Conservation (phyloP, 2,329 filamentous ascomycete genomes). For the Epichloe coenophiala region DNA sequence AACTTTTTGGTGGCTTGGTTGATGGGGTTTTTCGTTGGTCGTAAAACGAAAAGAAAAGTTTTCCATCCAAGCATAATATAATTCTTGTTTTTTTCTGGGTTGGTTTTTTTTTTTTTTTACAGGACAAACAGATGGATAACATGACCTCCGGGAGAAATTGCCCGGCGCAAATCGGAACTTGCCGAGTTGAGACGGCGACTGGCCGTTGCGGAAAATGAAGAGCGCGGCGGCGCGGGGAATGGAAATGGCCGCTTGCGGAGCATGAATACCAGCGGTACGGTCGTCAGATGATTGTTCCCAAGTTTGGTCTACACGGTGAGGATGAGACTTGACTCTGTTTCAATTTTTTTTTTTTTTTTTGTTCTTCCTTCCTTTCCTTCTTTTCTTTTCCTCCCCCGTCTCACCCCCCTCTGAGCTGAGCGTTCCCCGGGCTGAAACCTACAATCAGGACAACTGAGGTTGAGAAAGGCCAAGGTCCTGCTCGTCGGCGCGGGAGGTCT, state of each 20-base stretch:
- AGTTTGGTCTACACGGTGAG: constrained; percentile 61
- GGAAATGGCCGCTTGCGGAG: constrained; percentile 54
- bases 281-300: constrained; percentile 77
- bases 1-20: no score
- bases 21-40: no score
- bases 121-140: constrained; percentile 21
- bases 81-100: no score
- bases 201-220: constrained; percentile 22
- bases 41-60: no score
- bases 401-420: neutral
- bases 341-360: no score
- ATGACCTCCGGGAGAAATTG: constrained; percentile 33
- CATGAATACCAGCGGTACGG: constrained; percentile 81
- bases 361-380: no score
- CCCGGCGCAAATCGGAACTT: constrained; percentile 33
- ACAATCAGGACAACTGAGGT: constrained; percentile 55
- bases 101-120: no score
- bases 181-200: constrained; percentile 31
- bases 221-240: constrained; percentile 7
- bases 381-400: neutral
- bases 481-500: constrained; percentile 81
- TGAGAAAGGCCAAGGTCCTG: constrained; percentile 59
- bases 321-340: neutral
- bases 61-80: no score
- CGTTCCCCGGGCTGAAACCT: neutral